A percentile compares a stretch with the other conserved stretches of the same genome.
Evolutionary conservation across 441 rosid genomes (phyloP).

Genomic region (Isatis lusitanica): DNA sequence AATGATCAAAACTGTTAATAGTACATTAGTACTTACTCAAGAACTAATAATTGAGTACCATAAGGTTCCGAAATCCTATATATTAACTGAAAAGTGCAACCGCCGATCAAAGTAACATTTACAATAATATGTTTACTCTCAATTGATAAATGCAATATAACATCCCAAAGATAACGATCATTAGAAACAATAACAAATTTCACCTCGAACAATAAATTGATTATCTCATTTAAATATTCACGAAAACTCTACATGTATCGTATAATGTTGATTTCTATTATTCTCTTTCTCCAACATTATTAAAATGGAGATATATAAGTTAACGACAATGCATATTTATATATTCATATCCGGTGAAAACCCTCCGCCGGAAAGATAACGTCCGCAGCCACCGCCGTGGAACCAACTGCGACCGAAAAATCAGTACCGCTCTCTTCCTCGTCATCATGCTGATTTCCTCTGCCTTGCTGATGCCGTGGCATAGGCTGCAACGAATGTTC

Average conservation of each 20-base stretch:
- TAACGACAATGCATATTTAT: neutral
- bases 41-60: neutral
- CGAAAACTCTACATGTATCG: neutral
- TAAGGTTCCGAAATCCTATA: too few relatives aligned
- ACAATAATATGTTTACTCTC: too few relatives aligned
- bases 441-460: constrained; percentile 54
- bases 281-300: constrained; percentile 1
- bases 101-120: too few relatives aligned
- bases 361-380: constrained; percentile 43
- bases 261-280: neutral
- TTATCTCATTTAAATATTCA: neutral
- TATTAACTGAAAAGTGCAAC: too few relatives aligned
- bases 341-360: constrained; percentile 45
- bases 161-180: too few relatives aligned
- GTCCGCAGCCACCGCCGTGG: constrained; percentile 21
- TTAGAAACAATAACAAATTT: neutral
- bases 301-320: neutral
- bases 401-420: constrained; percentile 40
- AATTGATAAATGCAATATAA: too few relatives aligned
- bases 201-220: too few relatives aligned
- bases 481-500: constrained; percentile 40
- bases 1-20: constrained; percentile 14
- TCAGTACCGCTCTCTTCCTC: constrained; percentile 65
- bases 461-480: constrained; percentile 46
- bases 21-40: neutral